Conservation (phyloP, 176 grass and related monocot species). For the Rhynchospora pubera region DNA sequence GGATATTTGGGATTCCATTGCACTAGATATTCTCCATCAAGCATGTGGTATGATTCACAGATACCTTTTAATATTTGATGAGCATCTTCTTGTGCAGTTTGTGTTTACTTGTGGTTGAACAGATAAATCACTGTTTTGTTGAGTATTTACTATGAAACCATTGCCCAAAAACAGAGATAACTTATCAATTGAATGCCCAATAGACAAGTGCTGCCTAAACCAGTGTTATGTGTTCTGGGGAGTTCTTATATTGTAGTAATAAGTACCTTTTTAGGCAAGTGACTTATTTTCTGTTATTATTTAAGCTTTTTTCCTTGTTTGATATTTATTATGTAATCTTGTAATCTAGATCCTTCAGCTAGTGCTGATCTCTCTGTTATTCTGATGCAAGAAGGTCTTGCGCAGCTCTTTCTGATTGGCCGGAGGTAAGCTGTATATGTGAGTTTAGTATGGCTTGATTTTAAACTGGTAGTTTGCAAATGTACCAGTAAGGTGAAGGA, state of each 20-base stretch:
- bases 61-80: constrained; percentile 1
- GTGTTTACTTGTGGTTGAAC: not conserved
- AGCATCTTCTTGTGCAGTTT: not conserved
- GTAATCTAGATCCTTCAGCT: constrained; percentile 69
- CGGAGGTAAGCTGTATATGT: constrained; percentile 46
- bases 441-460: not conserved
- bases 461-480: not conserved
- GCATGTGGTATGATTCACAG: constrained; percentile 65
- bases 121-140: not conserved
- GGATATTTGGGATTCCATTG: constrained; percentile 86
- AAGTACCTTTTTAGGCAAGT: not conserved
- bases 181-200: not conserved
- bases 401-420: constrained; percentile 79
- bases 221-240: not conserved
- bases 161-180: not conserved
- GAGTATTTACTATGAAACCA: constrained; percentile 7
- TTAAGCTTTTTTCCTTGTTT: not conserved
- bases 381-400: constrained; percentile 99
- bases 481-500: not conserved
- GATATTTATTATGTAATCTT: not conserved
- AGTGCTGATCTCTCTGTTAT: constrained; percentile 98
- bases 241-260: not conserved
- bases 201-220: not conserved
- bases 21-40: constrained; percentile 77
- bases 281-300: not conserved